Evolutionary conservation across 805 yeast species (phyloP).

Genomic region (Candida endomychidarum): DNA sequence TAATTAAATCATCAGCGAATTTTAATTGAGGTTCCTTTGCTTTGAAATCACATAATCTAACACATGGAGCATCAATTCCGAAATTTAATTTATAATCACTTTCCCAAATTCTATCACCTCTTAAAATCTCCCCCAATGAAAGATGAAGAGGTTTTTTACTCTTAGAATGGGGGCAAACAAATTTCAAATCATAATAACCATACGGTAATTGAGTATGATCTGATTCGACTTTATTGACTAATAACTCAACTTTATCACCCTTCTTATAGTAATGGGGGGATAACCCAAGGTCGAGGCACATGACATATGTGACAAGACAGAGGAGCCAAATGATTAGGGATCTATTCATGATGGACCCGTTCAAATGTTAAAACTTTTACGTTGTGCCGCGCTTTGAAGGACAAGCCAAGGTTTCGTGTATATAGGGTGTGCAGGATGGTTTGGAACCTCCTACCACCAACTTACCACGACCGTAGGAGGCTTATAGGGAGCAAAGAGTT

Average conservation of each 20-base stretch:
- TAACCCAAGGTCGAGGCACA: constrained; percentile 8
- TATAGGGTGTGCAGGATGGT: no score
- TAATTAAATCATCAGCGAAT: constrained; percentile 60
- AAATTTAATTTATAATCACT: constrained; percentile 67
- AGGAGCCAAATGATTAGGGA: background rate
- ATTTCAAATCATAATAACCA: constrained; percentile 74
- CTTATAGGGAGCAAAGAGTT: no score
- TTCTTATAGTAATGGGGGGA: constrained; percentile 27
- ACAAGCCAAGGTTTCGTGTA: background rate
- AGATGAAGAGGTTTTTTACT: constrained; percentile 59
- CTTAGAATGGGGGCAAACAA: constrained; percentile 68
- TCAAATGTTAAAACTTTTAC: constrained; percentile 2
- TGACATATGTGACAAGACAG: background rate
- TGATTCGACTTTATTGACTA: constrained; percentile 77
- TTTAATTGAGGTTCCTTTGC: constrained; percentile 51
- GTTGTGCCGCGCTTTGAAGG: background rate
- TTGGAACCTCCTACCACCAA: no score
- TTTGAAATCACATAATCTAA: constrained; percentile 64
- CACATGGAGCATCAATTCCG: constrained; percentile 66
- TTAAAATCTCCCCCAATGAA: constrained; percentile 72
- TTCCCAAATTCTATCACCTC: constrained; percentile 79
- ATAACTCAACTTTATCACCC: constrained; percentile 65
- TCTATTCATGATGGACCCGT: background rate
- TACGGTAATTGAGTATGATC: constrained; percentile 75
- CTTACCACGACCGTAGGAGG: no score